These are phyloP conservation scores for Mycosphaerelloides madeirae DNA, from an alignment of 2,329 filamentous ascomycete genomes.

Conservation along the genomic window DNA sequence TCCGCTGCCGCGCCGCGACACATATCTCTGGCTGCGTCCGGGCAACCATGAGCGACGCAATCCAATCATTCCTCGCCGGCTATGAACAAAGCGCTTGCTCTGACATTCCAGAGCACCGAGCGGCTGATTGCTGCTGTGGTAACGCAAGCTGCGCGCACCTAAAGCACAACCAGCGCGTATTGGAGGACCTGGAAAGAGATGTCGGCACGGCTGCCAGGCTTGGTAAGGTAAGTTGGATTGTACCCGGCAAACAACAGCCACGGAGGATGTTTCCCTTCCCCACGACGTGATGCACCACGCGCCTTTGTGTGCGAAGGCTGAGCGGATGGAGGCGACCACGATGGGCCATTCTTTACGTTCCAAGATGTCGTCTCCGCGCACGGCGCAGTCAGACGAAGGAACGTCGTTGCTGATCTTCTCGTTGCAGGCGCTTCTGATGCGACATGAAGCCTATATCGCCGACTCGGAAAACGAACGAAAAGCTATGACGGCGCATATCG, in stretches of 20 bases:
- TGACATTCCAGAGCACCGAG: slow-evolving; percentile 17
- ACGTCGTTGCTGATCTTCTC: slow-evolving; percentile 62
- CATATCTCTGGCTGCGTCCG: background rate
- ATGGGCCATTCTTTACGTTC: background rate
- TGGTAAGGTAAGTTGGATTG: slow-evolving; percentile 71
- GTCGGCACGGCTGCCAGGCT: slow-evolving; percentile 80
- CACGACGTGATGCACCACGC: slow-evolving; percentile 1
- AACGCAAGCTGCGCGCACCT: slow-evolving; percentile 72
- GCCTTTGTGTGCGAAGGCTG: background rate
- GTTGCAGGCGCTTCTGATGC: slow-evolving; percentile 78
- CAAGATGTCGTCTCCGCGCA: slow-evolving; percentile 5
- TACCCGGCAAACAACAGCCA: too few species aligned
- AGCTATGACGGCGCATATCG: slow-evolving; percentile 67
- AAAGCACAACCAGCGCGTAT: slow-evolving; percentile 69
- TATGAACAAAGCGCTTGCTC: slow-evolving; percentile 2
- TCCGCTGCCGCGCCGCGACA: background rate
- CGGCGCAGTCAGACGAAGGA: slow-evolving; percentile 2
- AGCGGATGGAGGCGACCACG: background rate
- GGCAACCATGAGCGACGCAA: slow-evolving; percentile 1
- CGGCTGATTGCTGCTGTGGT: slow-evolving; percentile 72
- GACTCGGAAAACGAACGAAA: slow-evolving; percentile 82
- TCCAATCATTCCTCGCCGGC: slow-evolving; percentile 9
- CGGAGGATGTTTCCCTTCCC: background rate
- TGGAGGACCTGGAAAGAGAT: slow-evolving; percentile 81
- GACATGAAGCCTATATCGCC: slow-evolving; percentile 91